These are phyloP conservation scores for Tulasnella sp. DNA, from an alignment of 768 basidiomycete genomes.

Conservation along the genomic window DNA sequence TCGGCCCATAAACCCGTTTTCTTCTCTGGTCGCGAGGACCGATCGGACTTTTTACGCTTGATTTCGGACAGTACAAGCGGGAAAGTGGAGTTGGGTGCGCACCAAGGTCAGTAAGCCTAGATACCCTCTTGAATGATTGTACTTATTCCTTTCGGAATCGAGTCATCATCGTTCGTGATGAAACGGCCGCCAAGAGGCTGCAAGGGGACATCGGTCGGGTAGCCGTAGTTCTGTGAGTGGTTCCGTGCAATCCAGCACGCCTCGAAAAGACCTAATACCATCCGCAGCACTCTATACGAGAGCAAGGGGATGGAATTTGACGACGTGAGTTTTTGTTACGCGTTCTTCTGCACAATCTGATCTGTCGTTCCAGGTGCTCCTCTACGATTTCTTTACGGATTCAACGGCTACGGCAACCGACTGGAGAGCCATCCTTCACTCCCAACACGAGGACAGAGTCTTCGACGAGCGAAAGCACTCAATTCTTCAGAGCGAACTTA, in stretches of 20 bases:
- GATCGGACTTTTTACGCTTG: not conserved
- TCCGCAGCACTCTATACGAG: constrained; percentile 54
- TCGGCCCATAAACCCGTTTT: constrained; percentile 26
- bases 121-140: constrained; percentile 31
- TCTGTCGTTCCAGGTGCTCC: constrained; percentile 55
- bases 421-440: constrained; percentile 61
- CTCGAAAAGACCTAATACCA: not conserved
- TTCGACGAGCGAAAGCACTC: constrained; percentile 22
- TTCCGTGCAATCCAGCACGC: not conserved
- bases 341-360: not conserved
- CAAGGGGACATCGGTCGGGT: constrained; percentile 56
- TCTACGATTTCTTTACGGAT: constrained; percentile 76
- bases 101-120: constrained; percentile 49
- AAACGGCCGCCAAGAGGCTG: constrained; percentile 55
- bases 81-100: constrained; percentile 44
- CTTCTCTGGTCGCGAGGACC: constrained; percentile 10
- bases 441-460: not conserved
- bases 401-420: constrained; percentile 56
- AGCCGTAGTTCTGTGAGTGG: constrained; percentile 47
- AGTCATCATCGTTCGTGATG: constrained; percentile 74
- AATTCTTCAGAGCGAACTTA: constrained; percentile 34
- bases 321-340: constrained; percentile 50
- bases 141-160: constrained; percentile 65
- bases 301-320: constrained; percentile 71
- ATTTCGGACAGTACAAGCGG: not conserved